Percentiles rank a stretch among this genome's conserved stretches.
Evolutionary conservation across 345 rosid species (phyloP).

Genomic region (Ceriops decandra): DNA sequence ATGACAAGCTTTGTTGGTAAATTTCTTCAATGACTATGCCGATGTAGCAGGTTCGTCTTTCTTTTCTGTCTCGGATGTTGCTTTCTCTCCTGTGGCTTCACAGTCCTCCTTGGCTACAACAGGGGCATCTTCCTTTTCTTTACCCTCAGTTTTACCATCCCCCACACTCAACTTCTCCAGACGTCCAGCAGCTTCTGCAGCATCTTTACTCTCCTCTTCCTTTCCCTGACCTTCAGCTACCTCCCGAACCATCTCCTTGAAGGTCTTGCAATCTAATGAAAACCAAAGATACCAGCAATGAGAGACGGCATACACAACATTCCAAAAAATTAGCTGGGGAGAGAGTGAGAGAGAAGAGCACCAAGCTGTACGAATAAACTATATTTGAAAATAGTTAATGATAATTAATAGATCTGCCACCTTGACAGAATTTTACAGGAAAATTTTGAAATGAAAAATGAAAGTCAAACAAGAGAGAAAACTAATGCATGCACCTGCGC

Average conservation of each 20-base stretch:
- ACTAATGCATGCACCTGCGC: too few species aligned
- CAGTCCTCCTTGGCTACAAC: too few species aligned
- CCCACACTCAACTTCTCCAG: slow-evolving; percentile 70
- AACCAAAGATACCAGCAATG: not conserved
- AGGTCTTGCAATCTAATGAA: slow-evolving; percentile 64
- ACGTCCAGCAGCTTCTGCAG: slow-evolving; percentile 17
- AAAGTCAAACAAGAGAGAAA: too few species aligned
- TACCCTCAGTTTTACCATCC: slow-evolving; percentile 37
- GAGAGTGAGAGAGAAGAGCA: too few species aligned
- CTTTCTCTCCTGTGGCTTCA: slow-evolving; percentile 15
- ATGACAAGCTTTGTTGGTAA: not conserved
- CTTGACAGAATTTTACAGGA: too few species aligned
- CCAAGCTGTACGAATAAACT: too few species aligned
- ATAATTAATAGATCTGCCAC: too few species aligned
- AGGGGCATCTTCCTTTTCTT: slow-evolving; percentile 17
- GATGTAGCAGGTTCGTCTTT: slow-evolving; percentile 37
- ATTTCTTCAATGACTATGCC: slow-evolving; percentile 2
- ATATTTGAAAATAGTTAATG: too few species aligned
- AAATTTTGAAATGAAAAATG: too few species aligned
- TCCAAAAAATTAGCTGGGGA: too few species aligned
- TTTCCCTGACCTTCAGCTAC: slow-evolving; percentile 58
- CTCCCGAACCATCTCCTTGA: slow-evolving; percentile 34
- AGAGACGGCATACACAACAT: too few species aligned
- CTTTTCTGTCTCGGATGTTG: slow-evolving; percentile 44
- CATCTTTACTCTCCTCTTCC: slow-evolving; percentile 22